phyloP scores from a whole-genome alignment of 306 rosid genomes.

The Pachyrhizus erosus region DNA sequence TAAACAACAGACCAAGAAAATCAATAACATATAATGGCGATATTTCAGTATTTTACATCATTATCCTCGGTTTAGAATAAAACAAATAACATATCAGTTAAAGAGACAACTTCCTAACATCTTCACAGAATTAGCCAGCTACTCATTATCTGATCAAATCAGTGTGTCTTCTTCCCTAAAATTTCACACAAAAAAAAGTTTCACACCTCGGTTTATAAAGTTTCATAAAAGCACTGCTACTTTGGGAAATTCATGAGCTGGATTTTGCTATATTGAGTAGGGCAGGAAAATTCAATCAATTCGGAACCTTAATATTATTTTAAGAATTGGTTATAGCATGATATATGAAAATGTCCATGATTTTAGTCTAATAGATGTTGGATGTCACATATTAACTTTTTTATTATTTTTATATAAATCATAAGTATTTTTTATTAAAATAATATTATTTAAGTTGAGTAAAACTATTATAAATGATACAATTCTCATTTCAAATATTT shows the following conservation, averaged over 20 bases:
- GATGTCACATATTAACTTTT: too few species aligned
- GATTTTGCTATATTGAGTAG: not conserved
- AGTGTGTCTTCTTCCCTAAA: not conserved
- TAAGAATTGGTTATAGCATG: too few species aligned
- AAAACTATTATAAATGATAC: too few species aligned
- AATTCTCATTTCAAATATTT: too few species aligned
- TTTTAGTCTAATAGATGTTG: too few species aligned
- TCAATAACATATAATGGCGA: not conserved
- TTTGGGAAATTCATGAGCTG: not conserved
- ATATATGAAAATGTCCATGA: too few species aligned
- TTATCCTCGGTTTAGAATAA: not conserved
- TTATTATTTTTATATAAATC: too few species aligned
- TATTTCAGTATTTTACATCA: not conserved
- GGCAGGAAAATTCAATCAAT: too few species aligned
- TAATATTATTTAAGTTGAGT: too few species aligned
- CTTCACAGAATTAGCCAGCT: not conserved
- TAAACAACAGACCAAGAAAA: not conserved
- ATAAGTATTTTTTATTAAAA: too few species aligned
- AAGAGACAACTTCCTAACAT: conserved; percentile 7
- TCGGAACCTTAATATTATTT: too few species aligned
- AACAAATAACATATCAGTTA: not conserved
- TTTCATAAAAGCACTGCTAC: not conserved
- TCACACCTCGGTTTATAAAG: not conserved
- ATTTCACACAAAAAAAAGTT: not conserved
- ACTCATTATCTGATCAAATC: not conserved